Base-by-base conservation (phyloP, 1,284 basidiomycete species). In the Phenoliferia sp. region DNA sequence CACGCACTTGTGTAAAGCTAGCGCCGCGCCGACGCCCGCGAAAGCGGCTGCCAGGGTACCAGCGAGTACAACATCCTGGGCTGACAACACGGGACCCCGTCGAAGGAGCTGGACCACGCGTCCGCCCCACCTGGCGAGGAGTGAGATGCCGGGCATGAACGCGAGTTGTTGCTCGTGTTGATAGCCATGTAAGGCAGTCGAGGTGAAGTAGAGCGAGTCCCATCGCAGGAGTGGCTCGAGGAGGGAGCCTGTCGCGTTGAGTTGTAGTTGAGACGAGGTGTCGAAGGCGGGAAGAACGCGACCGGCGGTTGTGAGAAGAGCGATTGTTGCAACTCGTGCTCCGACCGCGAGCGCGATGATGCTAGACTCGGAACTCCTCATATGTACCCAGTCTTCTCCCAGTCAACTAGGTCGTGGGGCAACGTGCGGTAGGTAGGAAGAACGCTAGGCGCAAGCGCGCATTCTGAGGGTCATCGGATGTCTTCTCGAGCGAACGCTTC, bases 81-180 rank as follows among this genome's bases (percentile, higher is more conserved):
- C 29, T n/a, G n/a, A n/a, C n/a, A n/a, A n/a, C n/a, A n/a, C n/a
- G n/a, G n/a, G n/a, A n/a, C n/a, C n/a, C n/a, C n/a, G n/a, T n/a
- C n/a, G n/a, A n/a, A n/a, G n/a, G n/a, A n/a, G n/a, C n/a, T n/a
- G n/a, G n/a, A n/a, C n/a, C n/a, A n/a, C n/a, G n/a, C n/a, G n/a
- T n/a, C n/a, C n/a, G n/a, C n/a, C n/a, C n/a, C n/a, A n/a, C n/a
- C n/a, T n/a, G n/a, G n/a, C n/a, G n/a, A n/a, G n/a, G n/a, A n/a
- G n/a, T n/a, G n/a, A n/a, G 59, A 85, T 79, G 1, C 86, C 91
- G 2, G 90, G 90, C 70, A 93, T 85, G 77, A 94, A 98, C 0
- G 95, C 95, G 82, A 90, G 89, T 74, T 90, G 84, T 75, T 96
- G 85, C 78, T 98, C 95, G 78, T 86, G 87, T 5, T 79, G 77